Percentiles rank a stretch among this genome's conserved stretches.
These are phyloP conservation scores for Neolecta irregularis DNA, from an alignment of 1,139 yeast genomes.

Conservation along the genomic window DNA sequence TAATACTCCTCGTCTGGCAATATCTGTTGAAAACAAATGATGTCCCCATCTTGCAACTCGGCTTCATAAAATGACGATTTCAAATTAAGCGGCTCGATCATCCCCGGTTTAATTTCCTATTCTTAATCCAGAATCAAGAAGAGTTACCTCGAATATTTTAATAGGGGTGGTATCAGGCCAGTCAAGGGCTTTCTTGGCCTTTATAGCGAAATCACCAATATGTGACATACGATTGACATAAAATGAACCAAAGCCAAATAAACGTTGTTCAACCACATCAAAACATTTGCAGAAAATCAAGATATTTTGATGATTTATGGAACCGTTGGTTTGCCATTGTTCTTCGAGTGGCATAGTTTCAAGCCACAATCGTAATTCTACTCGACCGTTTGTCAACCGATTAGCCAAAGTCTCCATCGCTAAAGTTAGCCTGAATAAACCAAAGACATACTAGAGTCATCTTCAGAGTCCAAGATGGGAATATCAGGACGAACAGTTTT, in stretches of 20 bases:
- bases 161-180: slow-evolving; percentile 31
- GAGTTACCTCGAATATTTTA: slow-evolving; percentile 34
- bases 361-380: slow-evolving; percentile 32
- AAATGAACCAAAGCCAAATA: slow-evolving; percentile 51
- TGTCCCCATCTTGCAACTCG: slow-evolving; percentile 69
- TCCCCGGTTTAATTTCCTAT: slow-evolving; percentile 46
- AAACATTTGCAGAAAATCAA: slow-evolving; percentile 56
- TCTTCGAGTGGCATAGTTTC: slow-evolving; percentile 25
- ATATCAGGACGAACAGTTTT: slow-evolving; percentile 53
- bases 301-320: slow-evolving; percentile 28
- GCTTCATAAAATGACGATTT: slow-evolving; percentile 39
- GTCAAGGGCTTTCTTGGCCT: slow-evolving; percentile 33
- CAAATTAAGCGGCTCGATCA: slow-evolving; percentile 37
- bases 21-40: slow-evolving; percentile 42
- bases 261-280: slow-evolving; percentile 39
- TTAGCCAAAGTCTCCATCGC: slow-evolving; percentile 32
- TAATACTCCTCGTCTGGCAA: slow-evolving; percentile 17
- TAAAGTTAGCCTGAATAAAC: not conserved
- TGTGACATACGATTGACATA: slow-evolving; percentile 37
- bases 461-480: slow-evolving; percentile 26
- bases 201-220: slow-evolving; percentile 32
- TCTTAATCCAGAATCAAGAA: not conserved
- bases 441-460: not conserved
- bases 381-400: slow-evolving; percentile 22
- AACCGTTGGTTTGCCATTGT: slow-evolving; percentile 10